Conservation (phyloP, 2,329 filamentous ascomycete species). For the Cladobotryum mycophilum region DNA sequence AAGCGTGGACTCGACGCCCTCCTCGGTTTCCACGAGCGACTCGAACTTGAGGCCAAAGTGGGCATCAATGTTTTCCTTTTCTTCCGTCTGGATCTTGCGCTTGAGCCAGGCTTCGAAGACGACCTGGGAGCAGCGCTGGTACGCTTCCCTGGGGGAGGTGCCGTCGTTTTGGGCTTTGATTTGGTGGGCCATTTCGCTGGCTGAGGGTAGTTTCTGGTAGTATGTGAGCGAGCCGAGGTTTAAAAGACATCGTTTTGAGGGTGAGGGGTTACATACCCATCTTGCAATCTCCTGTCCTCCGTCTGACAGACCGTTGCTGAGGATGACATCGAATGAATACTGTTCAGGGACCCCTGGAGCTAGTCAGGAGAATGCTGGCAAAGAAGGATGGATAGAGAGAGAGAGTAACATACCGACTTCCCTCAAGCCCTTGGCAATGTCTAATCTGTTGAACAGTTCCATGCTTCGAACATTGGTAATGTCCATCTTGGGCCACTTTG, state of each 20-base stretch:
- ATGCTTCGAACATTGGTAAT: conserved; percentile 4
- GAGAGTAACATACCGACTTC: conserved; percentile 1
- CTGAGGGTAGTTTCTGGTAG: too few species aligned
- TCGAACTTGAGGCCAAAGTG: conserved; percentile 6
- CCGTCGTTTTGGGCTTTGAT: conserved; percentile 3
- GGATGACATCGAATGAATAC: neutral
- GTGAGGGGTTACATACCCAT: too few species aligned
- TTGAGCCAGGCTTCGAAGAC: conserved; percentile 6
- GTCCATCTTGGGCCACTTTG: conserved; percentile 9
- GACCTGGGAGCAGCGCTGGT: conserved; percentile 5
- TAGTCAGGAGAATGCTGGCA: too few species aligned
- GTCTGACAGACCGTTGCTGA: too few species aligned
- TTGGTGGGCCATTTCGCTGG: neutral
- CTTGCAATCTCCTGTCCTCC: too few species aligned
- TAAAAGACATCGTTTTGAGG: too few species aligned
- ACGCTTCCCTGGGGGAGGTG: neutral
- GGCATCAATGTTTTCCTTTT: neutral
- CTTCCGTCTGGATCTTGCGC: neutral
- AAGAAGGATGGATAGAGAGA: too few species aligned
- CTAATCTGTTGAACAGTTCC: conserved; percentile 3
- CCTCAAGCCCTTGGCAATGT: neutral
- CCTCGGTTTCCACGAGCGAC: neutral
- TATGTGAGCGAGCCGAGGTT: too few species aligned
- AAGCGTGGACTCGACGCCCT: conserved; percentile 3
- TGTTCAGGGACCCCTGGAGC: too few species aligned